Evolutionary conservation across 768 basidiomycete genomes (phyloP).

Genomic region (Ramaria rubella): DNA sequence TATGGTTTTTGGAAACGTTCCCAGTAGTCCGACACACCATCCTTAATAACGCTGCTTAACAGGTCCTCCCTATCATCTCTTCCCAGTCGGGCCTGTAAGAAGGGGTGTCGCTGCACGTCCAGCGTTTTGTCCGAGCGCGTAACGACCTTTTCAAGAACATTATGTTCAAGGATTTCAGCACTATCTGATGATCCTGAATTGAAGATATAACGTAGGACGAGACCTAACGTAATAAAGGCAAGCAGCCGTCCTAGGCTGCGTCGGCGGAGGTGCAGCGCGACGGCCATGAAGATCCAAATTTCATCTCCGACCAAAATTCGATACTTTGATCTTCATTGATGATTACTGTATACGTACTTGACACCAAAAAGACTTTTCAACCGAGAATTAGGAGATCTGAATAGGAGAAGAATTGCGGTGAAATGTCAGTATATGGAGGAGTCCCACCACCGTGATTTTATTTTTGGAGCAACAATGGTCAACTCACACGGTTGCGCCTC

Average conservation of each 20-base stretch:
- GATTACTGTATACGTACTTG: too few species aligned
- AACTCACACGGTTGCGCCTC: too few species aligned
- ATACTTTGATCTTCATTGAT: not conserved
- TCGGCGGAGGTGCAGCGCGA: constrained; percentile 28
- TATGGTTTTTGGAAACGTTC: constrained; percentile 86
- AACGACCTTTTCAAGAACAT: constrained; percentile 59
- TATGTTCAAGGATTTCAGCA: constrained; percentile 47
- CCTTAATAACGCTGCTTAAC: constrained; percentile 63
- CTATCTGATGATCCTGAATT: constrained; percentile 13
- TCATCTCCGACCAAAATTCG: too few species aligned
- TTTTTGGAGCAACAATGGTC: too few species aligned
- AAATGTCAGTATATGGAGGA: too few species aligned
- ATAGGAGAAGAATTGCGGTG: too few species aligned
- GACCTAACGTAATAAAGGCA: constrained; percentile 18
- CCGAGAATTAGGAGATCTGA: too few species aligned
- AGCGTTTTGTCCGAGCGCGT: constrained; percentile 63
- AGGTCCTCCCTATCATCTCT: constrained; percentile 80
- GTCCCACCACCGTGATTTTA: too few species aligned
- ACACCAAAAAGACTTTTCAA: too few species aligned
- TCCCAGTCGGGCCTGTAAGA: constrained; percentile 83
- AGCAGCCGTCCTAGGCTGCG: constrained; percentile 21
- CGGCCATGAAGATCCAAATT: not conserved
- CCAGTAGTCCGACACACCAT: constrained; percentile 88
- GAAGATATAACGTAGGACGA: constrained; percentile 20
- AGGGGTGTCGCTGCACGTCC: constrained; percentile 83